Percentiles rank a stretch among this genome's conserved stretches.
Evolutionary conservation across 257 asterid genomes (phyloP).

Genomic region (Apocynum venetum): DNA sequence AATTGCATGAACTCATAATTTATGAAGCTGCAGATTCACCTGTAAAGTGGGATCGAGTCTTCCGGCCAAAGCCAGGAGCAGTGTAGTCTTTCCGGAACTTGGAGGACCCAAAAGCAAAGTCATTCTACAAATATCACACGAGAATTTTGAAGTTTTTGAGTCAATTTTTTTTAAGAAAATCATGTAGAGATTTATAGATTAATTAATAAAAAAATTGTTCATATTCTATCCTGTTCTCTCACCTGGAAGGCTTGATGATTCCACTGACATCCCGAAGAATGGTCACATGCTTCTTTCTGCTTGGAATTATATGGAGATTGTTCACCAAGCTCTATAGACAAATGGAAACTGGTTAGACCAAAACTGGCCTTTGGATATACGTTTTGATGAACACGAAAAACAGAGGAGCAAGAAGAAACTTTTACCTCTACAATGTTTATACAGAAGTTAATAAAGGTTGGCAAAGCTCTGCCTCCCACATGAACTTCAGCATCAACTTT

Average conservation of each 20-base stretch:
- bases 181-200: not conserved
- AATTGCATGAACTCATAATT: not conserved
- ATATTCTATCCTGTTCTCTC: not conserved
- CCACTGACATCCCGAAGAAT: slow-evolving; percentile 61
- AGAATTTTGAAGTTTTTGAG: not conserved
- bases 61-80: slow-evolving; percentile 65
- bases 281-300: slow-evolving; percentile 38
- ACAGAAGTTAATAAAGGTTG: slow-evolving; percentile 47
- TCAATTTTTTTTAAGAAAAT: slow-evolving; percentile 10
- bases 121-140: slow-evolving; percentile 26
- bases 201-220: not conserved
- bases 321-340: slow-evolving; percentile 17
- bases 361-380: not conserved
- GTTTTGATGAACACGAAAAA: no score
- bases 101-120: slow-evolving; percentile 79
- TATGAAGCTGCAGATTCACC: no score
- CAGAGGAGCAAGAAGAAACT: no score
- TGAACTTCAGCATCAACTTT: slow-evolving; percentile 54
- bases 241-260: slow-evolving; percentile 58
- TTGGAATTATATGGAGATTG: slow-evolving; percentile 40
- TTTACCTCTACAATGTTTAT: slow-evolving; percentile 51
- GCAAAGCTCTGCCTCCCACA: slow-evolving; percentile 50
- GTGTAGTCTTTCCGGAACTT: slow-evolving; percentile 67
- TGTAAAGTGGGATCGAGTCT: slow-evolving; percentile 49
- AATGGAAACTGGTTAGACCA: not conserved